Percentiles rank a stretch among this genome's conserved stretches.
phyloP scores from a whole-genome alignment of 2,329 filamentous ascomycete genomes.

The Akanthomyces muscarius region DNA sequence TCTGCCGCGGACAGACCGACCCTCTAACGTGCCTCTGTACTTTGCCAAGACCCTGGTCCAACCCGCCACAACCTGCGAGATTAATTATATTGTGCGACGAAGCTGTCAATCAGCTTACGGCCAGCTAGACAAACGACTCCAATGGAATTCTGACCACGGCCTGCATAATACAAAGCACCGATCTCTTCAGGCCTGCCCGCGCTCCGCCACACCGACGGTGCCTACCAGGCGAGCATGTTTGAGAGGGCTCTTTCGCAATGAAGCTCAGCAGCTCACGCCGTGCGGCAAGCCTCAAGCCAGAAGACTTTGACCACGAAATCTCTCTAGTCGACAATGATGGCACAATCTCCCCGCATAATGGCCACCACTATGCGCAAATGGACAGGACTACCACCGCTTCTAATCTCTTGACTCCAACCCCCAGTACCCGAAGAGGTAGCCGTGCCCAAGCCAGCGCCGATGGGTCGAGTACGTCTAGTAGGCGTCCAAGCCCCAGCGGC shows the following conservation, averaged over 20 bases:
- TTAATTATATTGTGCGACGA: background rate
- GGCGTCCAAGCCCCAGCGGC: slow-evolving; percentile 5
- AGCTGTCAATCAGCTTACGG: background rate
- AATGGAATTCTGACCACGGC: slow-evolving; percentile 4
- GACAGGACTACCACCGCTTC: slow-evolving; percentile 17
- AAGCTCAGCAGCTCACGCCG: slow-evolving; percentile 50
- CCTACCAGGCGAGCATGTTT: background rate
- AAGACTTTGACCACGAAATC: slow-evolving; percentile 69
- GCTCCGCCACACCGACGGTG: background rate
- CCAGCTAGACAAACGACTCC: background rate
- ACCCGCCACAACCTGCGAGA: slow-evolving; percentile 1
- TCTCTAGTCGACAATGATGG: slow-evolving; percentile 56
- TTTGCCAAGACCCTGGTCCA: background rate
- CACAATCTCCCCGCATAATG: slow-evolving; percentile 16
- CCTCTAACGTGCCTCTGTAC: background rate
- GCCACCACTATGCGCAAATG: slow-evolving; percentile 14
- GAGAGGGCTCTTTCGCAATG: slow-evolving; percentile 15
- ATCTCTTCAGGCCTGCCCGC: background rate
- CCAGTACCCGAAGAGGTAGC: slow-evolving; percentile 10
- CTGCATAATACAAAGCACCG: background rate
- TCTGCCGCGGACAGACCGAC: background rate
- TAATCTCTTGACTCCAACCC: slow-evolving; percentile 16
- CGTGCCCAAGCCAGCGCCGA: slow-evolving; percentile 5
- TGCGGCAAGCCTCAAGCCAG: slow-evolving; percentile 50
- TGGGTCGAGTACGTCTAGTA: slow-evolving; percentile 1